Evolutionary conservation across 768 basidiomycete genomes (phyloP), one percentile per base, ranked within the genome.

Genomic region (Rossbeevera mucosa): DNA sequence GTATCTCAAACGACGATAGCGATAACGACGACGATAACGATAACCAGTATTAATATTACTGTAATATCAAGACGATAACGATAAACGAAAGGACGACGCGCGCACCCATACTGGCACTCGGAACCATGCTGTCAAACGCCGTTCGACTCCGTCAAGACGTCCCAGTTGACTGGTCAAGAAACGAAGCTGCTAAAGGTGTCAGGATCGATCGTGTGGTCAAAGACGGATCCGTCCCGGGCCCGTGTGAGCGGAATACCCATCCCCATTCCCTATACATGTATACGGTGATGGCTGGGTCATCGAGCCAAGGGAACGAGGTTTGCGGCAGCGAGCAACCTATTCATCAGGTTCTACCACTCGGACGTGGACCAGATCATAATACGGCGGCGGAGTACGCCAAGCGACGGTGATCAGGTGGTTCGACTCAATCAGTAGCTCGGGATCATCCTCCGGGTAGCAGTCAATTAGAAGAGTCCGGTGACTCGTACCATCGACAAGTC

Each of bases 141-240:
- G n/a, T n/a, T 25, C 79, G 52, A 89, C 88, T 53, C 77, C 75
- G 59, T 82, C 77, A 3, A 82, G 79, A 53, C 3, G 6, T 84
- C 77, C 70, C 75, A 78, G 25, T 82, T 82, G 5, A 80, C 62
- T 61, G 87, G 84, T 24, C 81, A 75, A 52, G 79, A 72, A 8
- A 71, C 66, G n/a, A 89, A 73, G 58, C 86, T 84, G 21, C 67
- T 59, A 57, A 80, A 75, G 14, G 83, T 81, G 24, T 86, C 86
- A 33, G n/a, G 31, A 65, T 87, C 82, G 18, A 89, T n/a, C n/a
- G n/a, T n/a, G n/a, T n/a, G n/a, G n/a, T n/a, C n/a, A n/a, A n/a
- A n/a, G n/a, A n/a, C n/a, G n/a, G n/a, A n/a, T n/a, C n/a, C n/a
- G n/a, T n/a, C n/a, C n/a, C n/a, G n/a, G n/a, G n/a, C n/a, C n/a